phyloP scores from a whole-genome alignment of 2,329 filamentous ascomycete genomes.

The Cadophora luteo-olivacea region DNA sequence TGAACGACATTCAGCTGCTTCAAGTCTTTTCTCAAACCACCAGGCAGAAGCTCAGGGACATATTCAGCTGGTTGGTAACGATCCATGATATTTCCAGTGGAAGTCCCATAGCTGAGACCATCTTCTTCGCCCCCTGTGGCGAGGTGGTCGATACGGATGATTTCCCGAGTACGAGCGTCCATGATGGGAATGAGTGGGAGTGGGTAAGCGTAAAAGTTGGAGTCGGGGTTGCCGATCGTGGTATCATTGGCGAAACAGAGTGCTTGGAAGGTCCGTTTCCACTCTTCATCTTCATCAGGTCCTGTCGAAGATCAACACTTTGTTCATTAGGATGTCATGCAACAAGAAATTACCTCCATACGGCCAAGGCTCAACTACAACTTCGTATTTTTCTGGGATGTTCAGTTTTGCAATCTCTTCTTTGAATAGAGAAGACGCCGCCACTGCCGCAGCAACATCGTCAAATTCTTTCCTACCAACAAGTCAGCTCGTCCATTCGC shows the following conservation, averaged over 20 bases:
- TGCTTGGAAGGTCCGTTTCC: conserved; percentile 58
- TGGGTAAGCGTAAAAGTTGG: conserved; percentile 58
- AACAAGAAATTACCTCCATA: conserved; percentile 52
- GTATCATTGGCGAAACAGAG: conserved; percentile 58
- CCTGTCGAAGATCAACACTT: not conserved
- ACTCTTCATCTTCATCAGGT: conserved; percentile 53
- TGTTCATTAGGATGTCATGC: not conserved
- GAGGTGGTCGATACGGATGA: conserved; percentile 55
- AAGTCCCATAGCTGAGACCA: conserved; percentile 50
- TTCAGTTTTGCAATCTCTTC: conserved; percentile 56
- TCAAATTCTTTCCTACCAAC: conserved; percentile 53
- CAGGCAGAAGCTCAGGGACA: conserved; percentile 49
- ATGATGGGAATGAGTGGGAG: conserved; percentile 56
- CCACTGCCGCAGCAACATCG: conserved; percentile 54
- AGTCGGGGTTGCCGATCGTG: conserved; percentile 28
- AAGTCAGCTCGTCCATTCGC: not conserved
- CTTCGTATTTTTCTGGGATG: conserved; percentile 59
- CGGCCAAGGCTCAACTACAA: conserved; percentile 60
- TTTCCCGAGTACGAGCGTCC: conserved; percentile 53
- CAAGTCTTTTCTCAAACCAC: conserved; percentile 51
- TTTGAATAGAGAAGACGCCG: conserved; percentile 58
- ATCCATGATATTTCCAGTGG: conserved; percentile 52
- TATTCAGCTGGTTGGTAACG: conserved; percentile 47
- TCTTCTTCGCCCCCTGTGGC: conserved; percentile 49
- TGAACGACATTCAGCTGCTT: conserved; percentile 69